Evolutionary conservation across 371 early-diverging fungal species (phyloP).

Genomic region (Zopfochytrium polystomum): DNA sequence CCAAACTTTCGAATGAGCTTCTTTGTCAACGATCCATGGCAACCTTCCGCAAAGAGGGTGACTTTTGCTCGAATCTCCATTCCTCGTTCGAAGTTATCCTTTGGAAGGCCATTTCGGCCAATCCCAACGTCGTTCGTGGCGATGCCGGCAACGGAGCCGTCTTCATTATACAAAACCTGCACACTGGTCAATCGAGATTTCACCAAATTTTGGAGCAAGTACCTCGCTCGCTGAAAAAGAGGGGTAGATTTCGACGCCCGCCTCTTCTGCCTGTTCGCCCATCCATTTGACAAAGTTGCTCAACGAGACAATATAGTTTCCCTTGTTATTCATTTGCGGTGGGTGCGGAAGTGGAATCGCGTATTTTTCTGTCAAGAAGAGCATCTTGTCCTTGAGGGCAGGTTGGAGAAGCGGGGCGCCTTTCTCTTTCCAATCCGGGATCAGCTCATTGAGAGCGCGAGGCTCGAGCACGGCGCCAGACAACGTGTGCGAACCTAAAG

Average conservation of each 20-base stretch:
- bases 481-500: constrained; percentile 81
- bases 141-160: constrained; percentile 90
- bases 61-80: constrained; percentile 94
- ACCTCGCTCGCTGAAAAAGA: constrained; percentile 90
- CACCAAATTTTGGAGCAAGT: constrained; percentile 1
- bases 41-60: constrained; percentile 96
- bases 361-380: constrained; percentile 71
- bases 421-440: constrained; percentile 96
- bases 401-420: constrained; percentile 91
- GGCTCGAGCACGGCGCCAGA: constrained; percentile 96
- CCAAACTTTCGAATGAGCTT: constrained; percentile 80
- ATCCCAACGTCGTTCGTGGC: constrained; percentile 95
- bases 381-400: constrained; percentile 82
- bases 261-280: constrained; percentile 94
- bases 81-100: constrained; percentile 90
- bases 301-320: constrained; percentile 95
- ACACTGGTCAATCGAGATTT: neutral
- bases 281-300: constrained; percentile 93
- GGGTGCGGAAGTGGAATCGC: constrained; percentile 94
- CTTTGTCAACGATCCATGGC: constrained; percentile 95
- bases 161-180: constrained; percentile 79
- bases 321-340: constrained; percentile 93
- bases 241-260: constrained; percentile 94
- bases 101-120: constrained; percentile 81
- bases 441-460: constrained; percentile 86